These are phyloP conservation scores for Mycena olivaceomarginata DNA, from an alignment of 768 basidiomycete genomes.

Conservation along the genomic window DNA sequence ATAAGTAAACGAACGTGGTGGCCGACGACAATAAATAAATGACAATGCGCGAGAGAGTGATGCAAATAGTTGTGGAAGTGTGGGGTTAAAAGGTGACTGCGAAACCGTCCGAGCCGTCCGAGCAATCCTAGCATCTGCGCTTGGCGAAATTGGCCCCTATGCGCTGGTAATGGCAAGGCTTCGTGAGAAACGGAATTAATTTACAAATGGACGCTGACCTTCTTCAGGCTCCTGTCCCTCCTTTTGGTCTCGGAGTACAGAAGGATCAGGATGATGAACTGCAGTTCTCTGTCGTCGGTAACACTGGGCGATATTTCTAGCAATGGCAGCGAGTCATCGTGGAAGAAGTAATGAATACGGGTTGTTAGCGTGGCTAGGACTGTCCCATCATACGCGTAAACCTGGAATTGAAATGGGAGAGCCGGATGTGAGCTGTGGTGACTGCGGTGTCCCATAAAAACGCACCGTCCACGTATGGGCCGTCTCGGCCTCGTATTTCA, in stretches of 20 bases:
- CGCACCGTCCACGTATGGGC: slow-evolving; percentile 6
- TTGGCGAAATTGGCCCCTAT: neutral
- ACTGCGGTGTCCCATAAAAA: neutral
- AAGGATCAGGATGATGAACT: slow-evolving; percentile 2
- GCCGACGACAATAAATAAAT: no score
- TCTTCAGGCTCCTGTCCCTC: slow-evolving; percentile 4
- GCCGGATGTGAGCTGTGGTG: neutral
- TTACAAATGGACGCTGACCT: neutral
- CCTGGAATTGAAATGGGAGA: slow-evolving; percentile 3
- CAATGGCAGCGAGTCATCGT: slow-evolving; percentile 7
- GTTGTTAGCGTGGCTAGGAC: neutral
- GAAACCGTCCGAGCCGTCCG: neutral
- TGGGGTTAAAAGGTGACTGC: no score
- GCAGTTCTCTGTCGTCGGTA: neutral
- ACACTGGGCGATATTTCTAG: neutral
- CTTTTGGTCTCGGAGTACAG: neutral
- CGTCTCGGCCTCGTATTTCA: slow-evolving; percentile 1
- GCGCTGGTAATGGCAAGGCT: slow-evolving; percentile 1
- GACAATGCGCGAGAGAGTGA: no score
- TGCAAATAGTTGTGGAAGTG: no score
- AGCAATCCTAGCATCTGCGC: neutral
- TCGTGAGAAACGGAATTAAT: neutral
- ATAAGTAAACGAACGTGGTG: no score
- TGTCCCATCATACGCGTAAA: neutral
- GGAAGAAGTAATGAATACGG: slow-evolving; percentile 1